A percentile compares a stretch with the other conserved stretches of the same genome.
phyloP scores from a whole-genome alignment of 202 grass and related monocot genomes.

The Carex arenaria region DNA sequence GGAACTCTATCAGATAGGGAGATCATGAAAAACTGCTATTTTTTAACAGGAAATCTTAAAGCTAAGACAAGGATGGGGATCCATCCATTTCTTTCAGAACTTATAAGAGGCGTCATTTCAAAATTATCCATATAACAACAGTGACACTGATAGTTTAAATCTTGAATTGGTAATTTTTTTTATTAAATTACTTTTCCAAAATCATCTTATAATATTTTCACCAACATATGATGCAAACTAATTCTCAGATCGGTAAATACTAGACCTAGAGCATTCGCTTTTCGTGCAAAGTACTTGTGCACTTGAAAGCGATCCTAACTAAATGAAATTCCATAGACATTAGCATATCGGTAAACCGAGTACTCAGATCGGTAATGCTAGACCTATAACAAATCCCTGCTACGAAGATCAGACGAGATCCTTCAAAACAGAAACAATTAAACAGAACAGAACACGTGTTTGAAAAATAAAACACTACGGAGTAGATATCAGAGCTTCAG shows the following conservation, averaged over 20 bases:
- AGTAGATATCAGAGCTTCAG: not conserved
- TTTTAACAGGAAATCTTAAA: not conserved
- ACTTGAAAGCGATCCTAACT: not conserved
- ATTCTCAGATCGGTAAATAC: not conserved
- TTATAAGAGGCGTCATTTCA: not conserved
- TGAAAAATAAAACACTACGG: not conserved
- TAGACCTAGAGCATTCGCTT: not conserved
- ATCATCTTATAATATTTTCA: not conserved
- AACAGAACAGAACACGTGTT: not conserved
- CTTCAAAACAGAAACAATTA: not conserved
- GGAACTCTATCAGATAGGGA: not conserved
- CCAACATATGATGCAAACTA: not conserved
- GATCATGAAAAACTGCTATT: not conserved
- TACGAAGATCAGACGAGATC: not conserved
- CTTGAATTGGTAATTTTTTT: not conserved
- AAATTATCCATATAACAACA: not conserved
- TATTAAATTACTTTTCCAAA: not conserved
- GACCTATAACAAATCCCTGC: constrained; percentile 1
- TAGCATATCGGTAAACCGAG: not conserved
- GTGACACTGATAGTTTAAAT: not conserved
- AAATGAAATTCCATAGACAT: not conserved
- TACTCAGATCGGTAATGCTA: constrained; percentile 7
- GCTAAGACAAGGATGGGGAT: not conserved
- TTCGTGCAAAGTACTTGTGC: not conserved
- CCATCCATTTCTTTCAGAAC: not conserved